phyloP scores from a whole-genome alignment of 108 stramenopile genomes.

The Skeletonema marinoi region DNA sequence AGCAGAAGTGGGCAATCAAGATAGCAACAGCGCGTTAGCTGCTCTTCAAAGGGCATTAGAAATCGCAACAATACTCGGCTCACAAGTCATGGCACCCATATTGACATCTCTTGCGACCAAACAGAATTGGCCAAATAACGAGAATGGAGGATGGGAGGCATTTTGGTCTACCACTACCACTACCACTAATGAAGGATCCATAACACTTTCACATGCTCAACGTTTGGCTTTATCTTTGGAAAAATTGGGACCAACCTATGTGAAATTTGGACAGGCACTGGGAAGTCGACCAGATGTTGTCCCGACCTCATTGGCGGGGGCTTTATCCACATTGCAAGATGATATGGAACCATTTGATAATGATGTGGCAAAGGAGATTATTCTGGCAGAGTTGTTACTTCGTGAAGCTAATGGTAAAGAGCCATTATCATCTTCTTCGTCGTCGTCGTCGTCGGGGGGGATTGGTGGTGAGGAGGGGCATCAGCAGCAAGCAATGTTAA shows the following conservation, averaged over 20 bases:
- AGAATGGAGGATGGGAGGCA: conserved; percentile 30
- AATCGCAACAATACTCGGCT: conserved; percentile 23
- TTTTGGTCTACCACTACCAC: conserved; percentile 34
- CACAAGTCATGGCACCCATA: conserved; percentile 17
- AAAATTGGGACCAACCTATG: conserved; percentile 74
- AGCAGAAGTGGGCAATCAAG: not conserved
- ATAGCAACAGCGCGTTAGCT: not conserved
- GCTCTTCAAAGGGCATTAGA: conserved; percentile 33
- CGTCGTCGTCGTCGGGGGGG: not conserved
- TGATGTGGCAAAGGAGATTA: conserved; percentile 49
- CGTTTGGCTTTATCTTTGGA: conserved; percentile 57
- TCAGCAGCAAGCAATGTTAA: not conserved
- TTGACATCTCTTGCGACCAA: not conserved
- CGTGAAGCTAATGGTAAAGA: conserved; percentile 4
- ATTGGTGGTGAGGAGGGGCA: not conserved
- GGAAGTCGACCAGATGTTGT: conserved; percentile 74
- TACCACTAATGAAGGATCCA: not conserved
- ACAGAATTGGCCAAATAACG: conserved; percentile 8
- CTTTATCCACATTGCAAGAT: conserved; percentile 65
- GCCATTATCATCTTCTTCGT: not conserved
- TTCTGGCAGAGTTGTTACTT: conserved; percentile 44
- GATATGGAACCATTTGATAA: conserved; percentile 73
- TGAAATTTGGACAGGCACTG: conserved; percentile 82
- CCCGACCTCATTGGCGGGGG: conserved; percentile 58
- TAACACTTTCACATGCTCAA: conserved; percentile 46